phyloP scores from a whole-genome alignment of 2,329 filamentous ascomycete species.

The Clonostachys rhizophaga region DNA sequence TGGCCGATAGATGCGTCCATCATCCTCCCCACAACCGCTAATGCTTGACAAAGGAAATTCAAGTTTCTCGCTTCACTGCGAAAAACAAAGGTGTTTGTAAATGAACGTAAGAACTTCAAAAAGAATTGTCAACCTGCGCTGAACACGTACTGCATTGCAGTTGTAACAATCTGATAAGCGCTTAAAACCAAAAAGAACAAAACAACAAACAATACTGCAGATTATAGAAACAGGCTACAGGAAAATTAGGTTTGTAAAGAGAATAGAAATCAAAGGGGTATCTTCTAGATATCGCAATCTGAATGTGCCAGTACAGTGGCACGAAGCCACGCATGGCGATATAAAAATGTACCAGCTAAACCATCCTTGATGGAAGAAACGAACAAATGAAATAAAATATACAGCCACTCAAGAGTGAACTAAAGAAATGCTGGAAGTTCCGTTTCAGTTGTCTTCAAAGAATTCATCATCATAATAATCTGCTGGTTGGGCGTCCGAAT shows the following conservation, averaged over 20 bases:
- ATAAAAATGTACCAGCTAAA: too few species aligned
- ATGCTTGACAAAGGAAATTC: constrained; percentile 2
- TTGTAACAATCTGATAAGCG: too few species aligned
- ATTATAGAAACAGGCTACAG: too few species aligned
- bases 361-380: neutral
- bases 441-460: constrained; percentile 37
- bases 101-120: neutral
- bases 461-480: constrained; percentile 57
- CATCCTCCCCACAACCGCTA: neutral
- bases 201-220: too few species aligned
- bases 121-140: neutral
- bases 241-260: neutral
- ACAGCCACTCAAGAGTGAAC: neutral
- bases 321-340: too few species aligned
- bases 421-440: neutral
- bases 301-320: neutral
- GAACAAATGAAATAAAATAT: too few species aligned
- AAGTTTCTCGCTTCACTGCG: too few species aligned
- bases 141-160: neutral
- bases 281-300: constrained; percentile 8
- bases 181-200: too few species aligned
- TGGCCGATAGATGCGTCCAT: neutral
- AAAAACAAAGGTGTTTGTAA: neutral
- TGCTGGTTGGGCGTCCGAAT: constrained; percentile 54
- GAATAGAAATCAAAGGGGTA: constrained; percentile 3